Conservation (phyloP, 805 yeast species). For the Myxozyma melibiosi region DNA sequence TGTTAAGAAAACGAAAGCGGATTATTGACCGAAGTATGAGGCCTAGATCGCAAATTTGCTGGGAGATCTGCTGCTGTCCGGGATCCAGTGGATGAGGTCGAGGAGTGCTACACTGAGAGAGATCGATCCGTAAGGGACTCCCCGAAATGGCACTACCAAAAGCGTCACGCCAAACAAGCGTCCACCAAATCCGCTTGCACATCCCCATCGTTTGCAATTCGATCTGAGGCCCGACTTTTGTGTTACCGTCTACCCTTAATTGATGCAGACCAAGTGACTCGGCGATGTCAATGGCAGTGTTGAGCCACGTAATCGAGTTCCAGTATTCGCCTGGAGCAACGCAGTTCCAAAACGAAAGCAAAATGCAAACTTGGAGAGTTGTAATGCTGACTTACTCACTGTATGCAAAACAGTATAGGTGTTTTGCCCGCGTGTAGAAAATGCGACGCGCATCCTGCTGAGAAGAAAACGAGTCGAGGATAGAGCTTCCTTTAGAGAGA, state of each 20-base stretch:
- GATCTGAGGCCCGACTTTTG: neutral
- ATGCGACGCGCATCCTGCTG: neutral
- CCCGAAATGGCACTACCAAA: neutral
- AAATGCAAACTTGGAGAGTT: neutral
- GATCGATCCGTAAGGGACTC: neutral
- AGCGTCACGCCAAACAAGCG: neutral
- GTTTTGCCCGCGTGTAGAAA: slow-evolving; percentile 4
- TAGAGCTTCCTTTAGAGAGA: neutral
- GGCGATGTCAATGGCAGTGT: slow-evolving; percentile 1
- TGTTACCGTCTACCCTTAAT: neutral
- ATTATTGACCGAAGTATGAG: too few species aligned
- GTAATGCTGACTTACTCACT: neutral
- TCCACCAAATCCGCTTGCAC: neutral
- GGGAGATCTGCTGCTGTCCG: too few species aligned
- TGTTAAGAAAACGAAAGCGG: too few species aligned
- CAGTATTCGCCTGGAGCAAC: neutral
- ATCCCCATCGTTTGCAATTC: neutral
- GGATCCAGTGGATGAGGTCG: too few species aligned
- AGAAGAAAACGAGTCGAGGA: neutral
- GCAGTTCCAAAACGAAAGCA: slow-evolving; percentile 4
- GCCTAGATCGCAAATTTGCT: too few species aligned
- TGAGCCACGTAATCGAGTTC: neutral
- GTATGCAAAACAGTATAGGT: neutral
- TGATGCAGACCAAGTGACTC: slow-evolving; percentile 5
- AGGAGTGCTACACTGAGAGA: neutral